Percentiles rank a stretch among this genome's conserved stretches.
Conservation (phyloP, 2,329 filamentous ascomycete genomes). For the Lasiodiplodia hormozganensis region DNA sequence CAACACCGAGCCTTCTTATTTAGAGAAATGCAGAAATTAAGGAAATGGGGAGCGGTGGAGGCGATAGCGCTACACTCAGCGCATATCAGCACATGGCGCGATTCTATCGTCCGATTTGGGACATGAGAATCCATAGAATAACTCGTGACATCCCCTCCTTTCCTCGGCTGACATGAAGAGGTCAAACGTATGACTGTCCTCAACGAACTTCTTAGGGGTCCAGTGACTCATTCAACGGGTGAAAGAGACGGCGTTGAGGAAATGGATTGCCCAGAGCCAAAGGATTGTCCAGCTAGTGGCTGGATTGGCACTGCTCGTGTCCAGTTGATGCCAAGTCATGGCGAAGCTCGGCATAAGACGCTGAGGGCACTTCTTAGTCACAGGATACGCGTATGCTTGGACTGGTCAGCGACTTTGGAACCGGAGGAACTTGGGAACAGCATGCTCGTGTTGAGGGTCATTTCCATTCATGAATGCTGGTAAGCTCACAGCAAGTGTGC, state of each 20-base stretch:
- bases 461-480: conserved; percentile 2
- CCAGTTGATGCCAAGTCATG: not conserved
- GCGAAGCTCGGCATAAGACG: not conserved
- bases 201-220: not conserved
- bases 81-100: not conserved
- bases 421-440: not conserved
- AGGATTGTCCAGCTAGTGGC: not conserved
- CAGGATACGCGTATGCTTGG: not conserved
- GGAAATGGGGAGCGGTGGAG: no score
- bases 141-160: not conserved
- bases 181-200: not conserved
- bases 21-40: no score
- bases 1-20: no score
- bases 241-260: not conserved
- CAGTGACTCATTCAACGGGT: not conserved
- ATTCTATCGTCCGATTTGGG: not conserved
- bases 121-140: not conserved
- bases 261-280: not conserved
- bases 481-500: conserved; percentile 1
- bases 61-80: not conserved
- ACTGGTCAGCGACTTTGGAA: not conserved
- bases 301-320: not conserved
- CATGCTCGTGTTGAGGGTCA: not conserved
- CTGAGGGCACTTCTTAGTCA: not conserved
- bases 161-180: not conserved